Percentiles rank a stretch among this genome's conserved stretches.
These are phyloP conservation scores for Mesostigma viride DNA, from an alignment of 139 green algal species.

Conservation along the genomic window DNA sequence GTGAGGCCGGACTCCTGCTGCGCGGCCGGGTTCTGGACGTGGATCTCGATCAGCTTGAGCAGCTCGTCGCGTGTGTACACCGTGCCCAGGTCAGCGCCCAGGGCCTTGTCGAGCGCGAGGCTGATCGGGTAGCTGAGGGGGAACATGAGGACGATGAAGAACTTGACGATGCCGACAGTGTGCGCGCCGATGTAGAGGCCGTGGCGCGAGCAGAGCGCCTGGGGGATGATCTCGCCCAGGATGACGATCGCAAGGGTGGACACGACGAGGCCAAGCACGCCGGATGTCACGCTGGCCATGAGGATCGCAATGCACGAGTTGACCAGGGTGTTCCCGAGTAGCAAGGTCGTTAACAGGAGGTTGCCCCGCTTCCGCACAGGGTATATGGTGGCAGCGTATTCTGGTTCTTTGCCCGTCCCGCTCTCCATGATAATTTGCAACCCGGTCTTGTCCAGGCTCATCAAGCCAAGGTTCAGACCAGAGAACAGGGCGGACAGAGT, in stretches of 20 bases:
- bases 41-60: conserved; percentile 47
- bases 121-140: conserved; percentile 62
- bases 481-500: conserved; percentile 31
- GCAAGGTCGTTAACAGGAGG: conserved; percentile 54
- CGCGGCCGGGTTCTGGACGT: conserved; percentile 44
- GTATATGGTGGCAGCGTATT: conserved; percentile 24
- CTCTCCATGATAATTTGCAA: conserved; percentile 26
- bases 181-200: conserved; percentile 73
- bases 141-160: conserved; percentile 55
- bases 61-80: conserved; percentile 45
- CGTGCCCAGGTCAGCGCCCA: conserved; percentile 48
- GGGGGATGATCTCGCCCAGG: conserved; percentile 73
- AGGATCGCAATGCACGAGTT: conserved; percentile 47
- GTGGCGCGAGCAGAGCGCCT: conserved; percentile 70
- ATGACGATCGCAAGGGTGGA: conserved; percentile 43
- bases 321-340: conserved; percentile 51
- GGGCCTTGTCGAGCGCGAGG: conserved; percentile 62
- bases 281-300: conserved; percentile 32
- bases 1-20: conserved; percentile 38
- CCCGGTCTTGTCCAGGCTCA: conserved; percentile 29
- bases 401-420: conserved; percentile 8
- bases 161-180: conserved; percentile 58
- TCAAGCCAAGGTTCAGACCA: conserved; percentile 37
- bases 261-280: conserved; percentile 27
- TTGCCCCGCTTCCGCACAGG: conserved; percentile 48